Conservation (phyloP, 75 land plant genomes). For the Picea glauca region DNA sequence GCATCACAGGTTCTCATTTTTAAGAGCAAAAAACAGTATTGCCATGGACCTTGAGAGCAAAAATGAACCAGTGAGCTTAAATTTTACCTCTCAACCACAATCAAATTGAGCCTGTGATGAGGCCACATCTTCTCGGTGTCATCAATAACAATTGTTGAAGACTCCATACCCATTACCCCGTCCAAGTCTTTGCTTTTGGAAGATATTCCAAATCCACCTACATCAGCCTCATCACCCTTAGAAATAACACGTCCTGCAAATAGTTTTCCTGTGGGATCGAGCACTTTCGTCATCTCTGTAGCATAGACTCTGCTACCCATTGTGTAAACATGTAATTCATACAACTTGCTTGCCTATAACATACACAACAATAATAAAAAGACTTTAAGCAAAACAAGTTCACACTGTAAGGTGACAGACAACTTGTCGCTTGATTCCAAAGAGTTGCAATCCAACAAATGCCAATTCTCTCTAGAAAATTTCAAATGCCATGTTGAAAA, state of each 20-base stretch:
- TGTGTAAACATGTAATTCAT: constrained; percentile 83
- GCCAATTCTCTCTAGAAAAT: too few relatives aligned
- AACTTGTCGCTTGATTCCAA: background rate
- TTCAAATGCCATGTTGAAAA: too few relatives aligned
- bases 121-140: constrained; percentile 98
- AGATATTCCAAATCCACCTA: constrained; percentile 65
- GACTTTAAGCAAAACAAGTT: background rate
- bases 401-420: background rate
- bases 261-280: constrained; percentile 88
- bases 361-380: background rate
- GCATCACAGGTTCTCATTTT: background rate
- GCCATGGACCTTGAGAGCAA: constrained; percentile 32
- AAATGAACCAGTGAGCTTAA: constrained; percentile 28
- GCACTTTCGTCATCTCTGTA: constrained; percentile 97
- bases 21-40: background rate
- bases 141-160: constrained; percentile 96
- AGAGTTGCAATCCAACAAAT: background rate
- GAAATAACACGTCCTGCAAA: constrained; percentile 96
- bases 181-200: constrained; percentile 97
- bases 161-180: constrained; percentile 98
- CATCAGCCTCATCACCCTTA: constrained; percentile 87
- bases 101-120: constrained; percentile 87
- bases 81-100: constrained; percentile 88
- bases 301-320: constrained; percentile 99
- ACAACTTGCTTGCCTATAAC: constrained; percentile 38